Conservation (phyloP, 805 yeast genomes). For the Cyberlindnera meyerae region DNA sequence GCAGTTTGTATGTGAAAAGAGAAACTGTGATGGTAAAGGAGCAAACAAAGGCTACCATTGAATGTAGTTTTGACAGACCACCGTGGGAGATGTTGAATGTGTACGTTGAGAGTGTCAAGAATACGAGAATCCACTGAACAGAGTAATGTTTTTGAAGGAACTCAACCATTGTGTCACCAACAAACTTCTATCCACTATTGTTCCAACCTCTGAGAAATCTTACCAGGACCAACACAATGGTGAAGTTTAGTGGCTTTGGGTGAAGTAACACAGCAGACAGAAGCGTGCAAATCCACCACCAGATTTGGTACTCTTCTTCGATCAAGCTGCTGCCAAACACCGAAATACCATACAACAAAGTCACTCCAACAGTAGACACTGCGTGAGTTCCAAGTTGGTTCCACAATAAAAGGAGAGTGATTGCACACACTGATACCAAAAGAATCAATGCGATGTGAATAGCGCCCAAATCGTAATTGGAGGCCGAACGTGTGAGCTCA, state of each 20-base stretch:
- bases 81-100: slow-evolving; percentile 25
- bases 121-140: slow-evolving; percentile 45
- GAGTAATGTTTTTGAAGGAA: slow-evolving; percentile 32
- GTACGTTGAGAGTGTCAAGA: slow-evolving; percentile 32
- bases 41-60: slow-evolving; percentile 37
- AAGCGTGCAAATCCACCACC: slow-evolving; percentile 69
- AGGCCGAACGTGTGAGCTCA: slow-evolving; percentile 52
- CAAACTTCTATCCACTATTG: slow-evolving; percentile 82
- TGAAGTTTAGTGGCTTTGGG: slow-evolving; percentile 5
- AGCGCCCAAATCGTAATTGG: slow-evolving; percentile 60
- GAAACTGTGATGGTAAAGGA: slow-evolving; percentile 42
- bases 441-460: slow-evolving; percentile 32
- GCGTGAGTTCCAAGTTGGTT: slow-evolving; percentile 7
- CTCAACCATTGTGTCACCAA: slow-evolving; percentile 44
- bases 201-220: slow-evolving; percentile 79
- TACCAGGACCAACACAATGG: slow-evolving; percentile 29
- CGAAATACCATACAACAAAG: slow-evolving; percentile 42
- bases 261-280: slow-evolving; percentile 17
- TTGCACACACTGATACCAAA: slow-evolving; percentile 18
- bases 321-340: slow-evolving; percentile 85
- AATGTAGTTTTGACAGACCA: slow-evolving; percentile 22
- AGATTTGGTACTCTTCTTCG: slow-evolving; percentile 93
- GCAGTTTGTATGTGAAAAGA: slow-evolving; percentile 49
- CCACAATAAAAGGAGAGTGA: slow-evolving; percentile 2
- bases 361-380: slow-evolving; percentile 14